Percentiles rank a stretch among this genome's conserved stretches.
These are phyloP conservation scores for Geranium rotundifolium DNA, from an alignment of 345 rosid genomes.

Conservation along the genomic window DNA sequence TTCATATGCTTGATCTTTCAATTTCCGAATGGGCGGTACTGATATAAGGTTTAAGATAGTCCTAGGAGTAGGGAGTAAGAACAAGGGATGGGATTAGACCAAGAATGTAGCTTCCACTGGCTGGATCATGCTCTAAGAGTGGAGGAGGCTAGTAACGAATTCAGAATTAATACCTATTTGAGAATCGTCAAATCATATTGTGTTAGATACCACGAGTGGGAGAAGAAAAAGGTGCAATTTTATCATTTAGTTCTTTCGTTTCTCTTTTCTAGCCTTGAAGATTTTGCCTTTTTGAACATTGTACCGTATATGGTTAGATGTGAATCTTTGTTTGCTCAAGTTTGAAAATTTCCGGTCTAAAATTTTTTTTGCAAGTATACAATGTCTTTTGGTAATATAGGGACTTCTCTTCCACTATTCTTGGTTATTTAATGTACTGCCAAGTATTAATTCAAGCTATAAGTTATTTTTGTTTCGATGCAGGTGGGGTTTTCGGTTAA, in stretches of 20 bases:
- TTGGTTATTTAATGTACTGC: no score
- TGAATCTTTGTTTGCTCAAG: background rate
- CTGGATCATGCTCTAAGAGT: background rate
- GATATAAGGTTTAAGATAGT: background rate
- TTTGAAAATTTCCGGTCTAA: no score
- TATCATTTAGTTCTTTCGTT: no score
- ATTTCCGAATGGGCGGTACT: background rate
- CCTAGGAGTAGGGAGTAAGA: background rate
- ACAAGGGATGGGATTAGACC: background rate
- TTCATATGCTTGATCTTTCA: background rate
- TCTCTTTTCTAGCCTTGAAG: background rate
- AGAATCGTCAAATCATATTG: background rate
- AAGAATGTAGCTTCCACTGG: background rate
- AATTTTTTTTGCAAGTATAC: no score
- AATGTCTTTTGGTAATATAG: background rate
- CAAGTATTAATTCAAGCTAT: background rate
- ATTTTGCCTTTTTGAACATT: background rate
- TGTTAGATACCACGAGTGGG: background rate
- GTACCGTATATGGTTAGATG: background rate
- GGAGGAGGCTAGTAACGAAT: background rate
- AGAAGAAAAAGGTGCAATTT: background rate
- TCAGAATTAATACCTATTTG: background rate
- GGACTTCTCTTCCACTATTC: background rate
- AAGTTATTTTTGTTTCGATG: background rate
- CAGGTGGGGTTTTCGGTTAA: constrained; percentile 86